Evolutionary conservation across 768 basidiomycete genomes (phyloP).

Genomic region (Rhodotorula toruloides): DNA sequence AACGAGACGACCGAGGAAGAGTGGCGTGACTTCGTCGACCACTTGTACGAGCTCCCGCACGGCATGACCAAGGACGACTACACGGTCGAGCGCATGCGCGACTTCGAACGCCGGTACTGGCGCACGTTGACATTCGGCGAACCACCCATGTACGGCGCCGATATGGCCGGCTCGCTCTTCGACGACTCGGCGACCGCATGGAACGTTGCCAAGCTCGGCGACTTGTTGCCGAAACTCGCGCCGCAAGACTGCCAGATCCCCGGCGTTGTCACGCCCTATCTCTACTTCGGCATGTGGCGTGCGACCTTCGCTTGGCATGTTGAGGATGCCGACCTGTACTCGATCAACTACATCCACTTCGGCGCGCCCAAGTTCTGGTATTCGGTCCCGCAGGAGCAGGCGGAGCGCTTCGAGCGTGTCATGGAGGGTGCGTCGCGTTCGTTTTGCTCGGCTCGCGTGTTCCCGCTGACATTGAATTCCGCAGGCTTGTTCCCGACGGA

Average conservation of each 20-base stretch:
- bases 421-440: conserved; percentile 71
- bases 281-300: conserved; percentile 99
- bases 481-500: conserved; percentile 74
- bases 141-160: conserved; percentile 96
- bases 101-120: conserved; percentile 87
- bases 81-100: conserved; percentile 77
- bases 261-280: conserved; percentile 93
- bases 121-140: conserved; percentile 79
- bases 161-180: conserved; percentile 65
- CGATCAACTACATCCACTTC: conserved; percentile 98
- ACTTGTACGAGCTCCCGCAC: conserved; percentile 36
- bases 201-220: conserved; percentile 91
- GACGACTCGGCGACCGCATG: conserved; percentile 73
- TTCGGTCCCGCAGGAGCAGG: conserved; percentile 80
- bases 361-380: conserved; percentile 96
- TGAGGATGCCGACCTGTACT: conserved; percentile 98
- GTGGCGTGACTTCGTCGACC: conserved; percentile 38
- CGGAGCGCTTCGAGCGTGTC: conserved; percentile 73
- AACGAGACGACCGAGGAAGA: conserved; percentile 36
- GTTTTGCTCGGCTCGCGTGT: not conserved
- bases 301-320: conserved; percentile 99
- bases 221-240: conserved; percentile 72
- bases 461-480: not conserved
- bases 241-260: conserved; percentile 70
- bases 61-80: conserved; percentile 61